A percentile compares a stretch with the other conserved stretches of the same genome.
Conservation (phyloP, 2,329 filamentous ascomycete genomes). For the Trichoderma gracile region DNA sequence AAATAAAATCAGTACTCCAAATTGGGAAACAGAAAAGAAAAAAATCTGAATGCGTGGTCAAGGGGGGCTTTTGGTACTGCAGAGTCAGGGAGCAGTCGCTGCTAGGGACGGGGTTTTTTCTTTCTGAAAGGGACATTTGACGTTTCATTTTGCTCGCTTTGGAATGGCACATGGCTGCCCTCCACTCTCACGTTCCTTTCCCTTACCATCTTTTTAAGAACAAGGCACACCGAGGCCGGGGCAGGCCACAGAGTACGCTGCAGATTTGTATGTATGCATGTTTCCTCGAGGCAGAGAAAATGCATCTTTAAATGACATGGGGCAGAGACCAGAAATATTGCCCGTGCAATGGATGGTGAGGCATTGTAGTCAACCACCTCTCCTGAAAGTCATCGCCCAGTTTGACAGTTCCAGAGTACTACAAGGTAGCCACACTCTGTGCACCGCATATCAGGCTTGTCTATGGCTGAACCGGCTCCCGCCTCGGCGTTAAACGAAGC, state of each 20-base stretch:
- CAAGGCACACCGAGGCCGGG: not conserved
- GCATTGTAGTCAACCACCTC: not conserved
- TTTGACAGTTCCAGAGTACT: not conserved
- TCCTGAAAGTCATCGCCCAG: not conserved
- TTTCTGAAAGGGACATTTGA: not conserved
- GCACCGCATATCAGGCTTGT: not conserved
- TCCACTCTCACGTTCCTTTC: not conserved
- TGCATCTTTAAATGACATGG: not conserved
- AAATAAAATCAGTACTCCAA: not conserved
- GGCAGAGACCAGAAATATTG: not conserved
- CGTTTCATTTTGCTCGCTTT: not conserved
- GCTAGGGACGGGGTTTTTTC: not conserved
- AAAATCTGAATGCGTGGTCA: not conserved
- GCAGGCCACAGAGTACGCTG: not conserved
- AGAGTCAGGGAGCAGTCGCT: not conserved
- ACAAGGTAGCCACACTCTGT: not conserved
- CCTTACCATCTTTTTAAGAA: not conserved
- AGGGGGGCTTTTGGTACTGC: no score
- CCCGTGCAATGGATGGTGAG: not conserved
- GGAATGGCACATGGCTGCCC: not conserved
- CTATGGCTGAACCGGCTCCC: not conserved
- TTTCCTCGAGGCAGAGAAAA: not conserved
- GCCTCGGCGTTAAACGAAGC: constrained; percentile 15
- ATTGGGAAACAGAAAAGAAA: not conserved
- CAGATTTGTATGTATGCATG: constrained; percentile 12